phyloP scores from a whole-genome alignment of 148 eudicot genomes.

The Selenicereus undatus region DNA sequence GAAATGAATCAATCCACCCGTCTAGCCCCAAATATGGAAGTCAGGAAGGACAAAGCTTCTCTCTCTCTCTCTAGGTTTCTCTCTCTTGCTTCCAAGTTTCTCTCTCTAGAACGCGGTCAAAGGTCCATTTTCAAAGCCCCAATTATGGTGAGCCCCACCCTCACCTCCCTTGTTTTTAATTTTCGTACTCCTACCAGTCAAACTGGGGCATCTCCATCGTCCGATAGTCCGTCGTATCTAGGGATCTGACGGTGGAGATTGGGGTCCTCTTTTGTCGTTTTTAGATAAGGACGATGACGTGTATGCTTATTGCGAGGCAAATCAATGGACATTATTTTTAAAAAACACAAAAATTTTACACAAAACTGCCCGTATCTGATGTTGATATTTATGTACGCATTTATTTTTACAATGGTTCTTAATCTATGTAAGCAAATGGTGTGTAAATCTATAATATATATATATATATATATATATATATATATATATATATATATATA shows the following conservation, averaged over 20 bases:
- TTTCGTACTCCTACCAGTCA: slow-evolving; percentile 14
- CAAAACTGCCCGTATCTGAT: too few relatives aligned
- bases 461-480: too few relatives aligned
- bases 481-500: too few relatives aligned
- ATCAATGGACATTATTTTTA: too few relatives aligned
- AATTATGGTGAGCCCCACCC: slow-evolving; percentile 33
- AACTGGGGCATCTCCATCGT: slow-evolving; percentile 18
- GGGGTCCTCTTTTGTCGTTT: neutral
- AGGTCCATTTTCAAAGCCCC: slow-evolving; percentile 6
- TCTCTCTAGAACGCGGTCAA: slow-evolving; percentile 26
- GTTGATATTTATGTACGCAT: too few relatives aligned
- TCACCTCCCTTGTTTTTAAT: neutral
- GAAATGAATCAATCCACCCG: neutral
- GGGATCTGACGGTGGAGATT: slow-evolving; percentile 22
- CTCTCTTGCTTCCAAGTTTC: neutral
- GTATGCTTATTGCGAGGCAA: too few relatives aligned
- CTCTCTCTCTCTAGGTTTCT: neutral
- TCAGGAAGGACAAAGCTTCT: neutral
- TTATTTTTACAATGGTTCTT: too few relatives aligned
- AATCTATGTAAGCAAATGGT: too few relatives aligned
- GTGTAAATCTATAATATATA: too few relatives aligned
- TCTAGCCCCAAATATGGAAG: neutral
- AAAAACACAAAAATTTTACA: too few relatives aligned
- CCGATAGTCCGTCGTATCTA: neutral
- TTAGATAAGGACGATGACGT: neutral